Conservation (phyloP, 345 rosid genomes). For the Sonneratia caseolaris region DNA sequence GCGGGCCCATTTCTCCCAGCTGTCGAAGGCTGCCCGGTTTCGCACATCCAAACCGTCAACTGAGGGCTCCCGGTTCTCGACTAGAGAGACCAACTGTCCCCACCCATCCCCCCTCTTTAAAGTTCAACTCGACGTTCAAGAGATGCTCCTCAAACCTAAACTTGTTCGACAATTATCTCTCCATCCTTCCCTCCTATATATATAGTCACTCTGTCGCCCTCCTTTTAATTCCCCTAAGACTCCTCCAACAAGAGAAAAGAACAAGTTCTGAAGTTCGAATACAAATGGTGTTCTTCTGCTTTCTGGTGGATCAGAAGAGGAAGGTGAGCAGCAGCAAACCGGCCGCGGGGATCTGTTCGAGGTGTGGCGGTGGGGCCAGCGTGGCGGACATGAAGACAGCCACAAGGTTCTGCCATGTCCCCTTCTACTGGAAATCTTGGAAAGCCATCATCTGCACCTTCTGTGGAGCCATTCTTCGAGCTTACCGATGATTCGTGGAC, state of each 20-base stretch:
- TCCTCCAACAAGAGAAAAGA: neutral
- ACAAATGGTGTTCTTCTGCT: conserved; percentile 64
- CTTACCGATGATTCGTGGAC: conserved; percentile 35
- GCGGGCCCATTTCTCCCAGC: neutral
- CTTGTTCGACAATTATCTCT: neutral
- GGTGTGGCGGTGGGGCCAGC: conserved; percentile 94
- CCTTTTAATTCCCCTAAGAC: neutral
- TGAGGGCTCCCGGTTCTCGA: neutral
- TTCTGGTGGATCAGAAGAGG: conserved; percentile 79
- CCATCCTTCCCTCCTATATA: conserved; percentile 5
- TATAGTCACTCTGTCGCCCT: neutral
- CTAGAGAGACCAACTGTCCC: neutral
- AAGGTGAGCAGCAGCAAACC: conserved; percentile 72
- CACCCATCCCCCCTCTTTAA: neutral
- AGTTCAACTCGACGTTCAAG: neutral
- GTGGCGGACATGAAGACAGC: conserved; percentile 91
- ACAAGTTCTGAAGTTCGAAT: neutral
- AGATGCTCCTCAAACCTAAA: neutral
- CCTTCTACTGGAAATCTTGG: conserved; percentile 86
- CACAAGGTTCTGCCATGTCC: conserved; percentile 69
- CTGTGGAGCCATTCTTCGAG: conserved; percentile 76
- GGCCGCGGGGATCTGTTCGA: conserved; percentile 76
- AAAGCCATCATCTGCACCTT: conserved; percentile 72
- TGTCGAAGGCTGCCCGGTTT: neutral
- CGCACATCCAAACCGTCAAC: neutral